A percentile compares a stretch with the other conserved stretches of the same genome.
phyloP scores from a whole-genome alignment of 2,329 filamentous ascomycete species.

The Malbranchea zuffiana region DNA sequence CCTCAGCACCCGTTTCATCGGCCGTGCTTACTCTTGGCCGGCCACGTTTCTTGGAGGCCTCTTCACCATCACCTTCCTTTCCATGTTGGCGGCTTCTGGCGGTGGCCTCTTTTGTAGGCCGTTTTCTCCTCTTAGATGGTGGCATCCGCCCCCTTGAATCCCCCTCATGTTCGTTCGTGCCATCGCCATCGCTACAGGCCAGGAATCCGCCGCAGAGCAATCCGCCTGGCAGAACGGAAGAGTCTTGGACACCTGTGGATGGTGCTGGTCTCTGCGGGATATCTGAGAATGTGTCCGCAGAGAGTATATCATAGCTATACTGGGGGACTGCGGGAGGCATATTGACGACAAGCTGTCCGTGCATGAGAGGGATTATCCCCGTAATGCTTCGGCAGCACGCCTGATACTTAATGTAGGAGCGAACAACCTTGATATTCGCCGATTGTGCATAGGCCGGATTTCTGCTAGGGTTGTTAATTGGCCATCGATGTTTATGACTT shows the following conservation, averaged over 20 bases:
- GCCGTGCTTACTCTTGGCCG: conserved; percentile 64
- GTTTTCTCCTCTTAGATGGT: conserved; percentile 1
- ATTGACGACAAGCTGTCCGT: no score
- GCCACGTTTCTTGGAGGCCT: conserved; percentile 48
- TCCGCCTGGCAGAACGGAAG: neutral
- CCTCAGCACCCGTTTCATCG: conserved; percentile 67
- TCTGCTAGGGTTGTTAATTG: no score
- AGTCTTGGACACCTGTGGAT: neutral
- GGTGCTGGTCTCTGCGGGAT: neutral
- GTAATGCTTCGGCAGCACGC: no score
- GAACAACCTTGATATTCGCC: no score
- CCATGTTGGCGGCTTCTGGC: neutral
- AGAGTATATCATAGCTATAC: conserved; percentile 11
- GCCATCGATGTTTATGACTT: no score
- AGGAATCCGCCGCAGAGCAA: neutral
- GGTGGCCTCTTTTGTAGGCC: neutral
- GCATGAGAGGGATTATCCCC: no score
- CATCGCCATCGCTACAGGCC: neutral
- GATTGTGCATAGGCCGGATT: no score
- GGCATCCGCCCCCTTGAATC: neutral
- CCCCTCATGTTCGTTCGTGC: neutral
- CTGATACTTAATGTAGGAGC: no score
- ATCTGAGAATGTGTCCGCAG: conserved; percentile 6
- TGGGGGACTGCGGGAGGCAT: no score
- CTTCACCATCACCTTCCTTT: neutral